Evolutionary conservation across 331 rosid species (phyloP).

Genomic region (Malus hybrid): DNA sequence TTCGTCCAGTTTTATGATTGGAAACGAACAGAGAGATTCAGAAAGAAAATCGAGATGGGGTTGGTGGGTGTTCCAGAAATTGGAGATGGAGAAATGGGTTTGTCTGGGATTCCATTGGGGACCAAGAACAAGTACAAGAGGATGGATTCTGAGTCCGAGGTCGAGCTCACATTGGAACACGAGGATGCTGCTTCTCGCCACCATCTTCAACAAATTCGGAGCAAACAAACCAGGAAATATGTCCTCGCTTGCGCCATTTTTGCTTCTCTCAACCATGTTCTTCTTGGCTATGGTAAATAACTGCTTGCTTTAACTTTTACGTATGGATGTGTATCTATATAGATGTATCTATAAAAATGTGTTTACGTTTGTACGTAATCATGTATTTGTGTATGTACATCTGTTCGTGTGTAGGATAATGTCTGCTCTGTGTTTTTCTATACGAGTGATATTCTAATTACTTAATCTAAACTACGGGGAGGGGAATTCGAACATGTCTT

Average conservation of each 20-base stretch:
- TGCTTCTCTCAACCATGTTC: slow-evolving; percentile 78
- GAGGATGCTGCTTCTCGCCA: slow-evolving; percentile 35
- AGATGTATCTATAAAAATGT: background rate
- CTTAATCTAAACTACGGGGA: background rate
- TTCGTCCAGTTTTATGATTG: background rate
- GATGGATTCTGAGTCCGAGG: slow-evolving; percentile 52
- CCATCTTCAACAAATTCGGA: slow-evolving; percentile 28
- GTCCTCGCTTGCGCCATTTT: slow-evolving; percentile 60
- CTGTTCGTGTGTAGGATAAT: background rate
- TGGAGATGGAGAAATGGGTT: slow-evolving; percentile 55
- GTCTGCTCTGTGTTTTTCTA: background rate
- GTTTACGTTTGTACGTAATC: too few relatives aligned
- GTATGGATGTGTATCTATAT: background rate
- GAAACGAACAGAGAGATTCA: background rate
- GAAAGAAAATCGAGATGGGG: slow-evolving; percentile 33
- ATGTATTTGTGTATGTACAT: background rate
- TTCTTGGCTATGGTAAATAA: slow-evolving; percentile 64
- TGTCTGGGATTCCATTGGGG: slow-evolving; percentile 61
- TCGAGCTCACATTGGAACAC: slow-evolving; percentile 12
- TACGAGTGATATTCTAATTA: background rate
- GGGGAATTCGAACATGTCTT: background rate
- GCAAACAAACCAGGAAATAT: slow-evolving; percentile 42
- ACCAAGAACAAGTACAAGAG: slow-evolving; percentile 65
- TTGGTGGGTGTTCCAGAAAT: slow-evolving; percentile 44
- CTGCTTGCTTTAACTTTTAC: background rate